These are phyloP conservation scores for Clarireedia homoeocarpa DNA, from an alignment of 2,329 filamentous ascomycete genomes.

Conservation along the genomic window DNA sequence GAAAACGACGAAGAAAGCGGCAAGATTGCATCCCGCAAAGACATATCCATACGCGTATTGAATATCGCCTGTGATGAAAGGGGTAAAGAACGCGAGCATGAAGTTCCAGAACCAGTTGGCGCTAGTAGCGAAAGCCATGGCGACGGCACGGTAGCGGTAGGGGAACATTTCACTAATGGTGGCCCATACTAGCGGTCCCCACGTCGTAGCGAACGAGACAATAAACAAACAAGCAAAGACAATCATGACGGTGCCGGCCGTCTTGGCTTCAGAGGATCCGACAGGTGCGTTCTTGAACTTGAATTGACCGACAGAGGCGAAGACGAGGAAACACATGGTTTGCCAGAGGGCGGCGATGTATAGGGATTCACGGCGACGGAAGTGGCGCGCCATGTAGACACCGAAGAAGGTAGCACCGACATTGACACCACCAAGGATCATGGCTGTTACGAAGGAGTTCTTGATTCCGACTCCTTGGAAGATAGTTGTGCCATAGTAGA, in stretches of 20 bases:
- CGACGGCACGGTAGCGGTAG: conserved; percentile 51
- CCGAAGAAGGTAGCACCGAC: conserved; percentile 47
- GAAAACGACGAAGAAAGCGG: conserved; percentile 59
- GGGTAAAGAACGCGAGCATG: conserved; percentile 67
- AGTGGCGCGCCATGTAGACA: conserved; percentile 60
- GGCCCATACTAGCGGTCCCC: conserved; percentile 64
- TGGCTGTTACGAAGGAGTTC: conserved; percentile 59
- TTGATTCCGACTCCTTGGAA: conserved; percentile 54
- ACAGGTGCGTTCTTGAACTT: conserved; percentile 37
- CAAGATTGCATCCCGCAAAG: conserved; percentile 64
- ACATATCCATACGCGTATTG: conserved; percentile 66
- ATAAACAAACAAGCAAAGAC: conserved; percentile 70
- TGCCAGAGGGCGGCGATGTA: conserved; percentile 61
- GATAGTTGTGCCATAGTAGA: conserved; percentile 60
- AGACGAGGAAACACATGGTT: conserved; percentile 58
- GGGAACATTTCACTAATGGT: conserved; percentile 62
- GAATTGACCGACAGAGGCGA: conserved; percentile 46
- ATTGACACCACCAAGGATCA: conserved; percentile 62
- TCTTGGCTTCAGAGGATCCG: conserved; percentile 29
- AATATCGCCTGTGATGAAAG: conserved; percentile 66
- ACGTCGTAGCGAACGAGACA: conserved; percentile 60
- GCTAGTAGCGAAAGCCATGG: conserved; percentile 52
- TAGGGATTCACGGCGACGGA: conserved; percentile 60
- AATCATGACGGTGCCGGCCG: conserved; percentile 61
- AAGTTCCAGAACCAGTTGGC: conserved; percentile 70